Conservation (phyloP, 2,329 filamentous ascomycete species). For the Fusarium sp. region DNA sequence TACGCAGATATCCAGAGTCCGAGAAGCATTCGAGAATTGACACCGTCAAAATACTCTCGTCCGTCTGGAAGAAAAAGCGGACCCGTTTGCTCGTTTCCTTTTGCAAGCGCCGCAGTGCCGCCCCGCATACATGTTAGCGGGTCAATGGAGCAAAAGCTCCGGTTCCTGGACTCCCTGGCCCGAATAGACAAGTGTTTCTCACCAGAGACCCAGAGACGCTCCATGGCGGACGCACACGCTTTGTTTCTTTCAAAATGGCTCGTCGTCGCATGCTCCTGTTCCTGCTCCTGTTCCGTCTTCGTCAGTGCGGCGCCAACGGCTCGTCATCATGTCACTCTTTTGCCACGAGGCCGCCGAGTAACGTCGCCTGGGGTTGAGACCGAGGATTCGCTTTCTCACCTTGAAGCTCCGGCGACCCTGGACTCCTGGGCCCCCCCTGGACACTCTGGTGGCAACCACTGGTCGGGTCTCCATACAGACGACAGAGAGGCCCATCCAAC, state of each 20-base stretch:
- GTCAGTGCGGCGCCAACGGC: constrained; percentile 38
- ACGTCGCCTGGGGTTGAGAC: constrained; percentile 41
- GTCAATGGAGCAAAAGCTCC: constrained; percentile 56
- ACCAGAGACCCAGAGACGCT: constrained; percentile 37
- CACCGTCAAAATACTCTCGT: constrained; percentile 5
- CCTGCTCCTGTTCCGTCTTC: constrained; percentile 18
- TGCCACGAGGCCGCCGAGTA: constrained; percentile 45
- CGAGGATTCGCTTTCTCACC: constrained; percentile 30
- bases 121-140: constrained; percentile 49
- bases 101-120: constrained; percentile 52
- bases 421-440: constrained; percentile 35
- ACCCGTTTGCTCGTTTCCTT: constrained; percentile 31
- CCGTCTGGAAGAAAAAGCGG: constrained; percentile 29
- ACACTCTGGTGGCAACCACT: constrained; percentile 44
- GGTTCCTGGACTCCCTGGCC: constrained; percentile 45
- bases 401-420: constrained; percentile 41
- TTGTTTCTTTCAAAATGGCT: constrained; percentile 53
- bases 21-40: not conserved
- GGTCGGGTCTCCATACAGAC: constrained; percentile 23
- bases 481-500: constrained; percentile 23
- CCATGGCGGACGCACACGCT: constrained; percentile 49
- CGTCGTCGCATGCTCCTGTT: constrained; percentile 45
- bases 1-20: not conserved
- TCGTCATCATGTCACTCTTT: constrained; percentile 44
- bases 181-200: constrained; percentile 48